Conservation (phyloP, 2,329 filamentous ascomycete genomes). For the Camptophora hylomeconis region DNA sequence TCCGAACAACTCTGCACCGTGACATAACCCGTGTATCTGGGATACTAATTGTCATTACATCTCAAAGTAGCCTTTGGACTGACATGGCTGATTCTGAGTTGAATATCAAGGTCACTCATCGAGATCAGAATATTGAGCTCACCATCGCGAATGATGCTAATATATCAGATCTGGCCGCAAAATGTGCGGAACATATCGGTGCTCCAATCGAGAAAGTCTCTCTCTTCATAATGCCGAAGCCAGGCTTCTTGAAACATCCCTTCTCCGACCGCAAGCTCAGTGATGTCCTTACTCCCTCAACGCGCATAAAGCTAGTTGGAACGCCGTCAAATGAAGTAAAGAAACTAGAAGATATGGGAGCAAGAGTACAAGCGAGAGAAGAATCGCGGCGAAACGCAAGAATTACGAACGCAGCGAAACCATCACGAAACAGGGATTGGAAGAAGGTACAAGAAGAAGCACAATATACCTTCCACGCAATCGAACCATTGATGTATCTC, state of each 20-base stretch:
- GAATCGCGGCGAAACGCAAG: conserved; percentile 20
- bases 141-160: conserved; percentile 39
- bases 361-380: conserved; percentile 18
- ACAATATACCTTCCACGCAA: conserved; percentile 66
- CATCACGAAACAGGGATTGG: conserved; percentile 18
- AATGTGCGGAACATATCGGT: conserved; percentile 23
- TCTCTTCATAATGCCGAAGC: conserved; percentile 33
- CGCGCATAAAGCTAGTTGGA: conserved; percentile 35
- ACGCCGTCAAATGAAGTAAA: conserved; percentile 29
- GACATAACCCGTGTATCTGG: no score
- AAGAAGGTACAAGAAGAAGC: conserved; percentile 38
- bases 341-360: conserved; percentile 26
- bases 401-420: conserved; percentile 6
- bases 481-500: conserved; percentile 64
- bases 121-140: no score
- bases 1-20: no score
- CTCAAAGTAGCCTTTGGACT: no score
- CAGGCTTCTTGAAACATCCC: conserved; percentile 32
- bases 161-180: conserved; percentile 29
- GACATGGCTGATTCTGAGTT: no score
- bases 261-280: conserved; percentile 26
- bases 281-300: conserved; percentile 24
- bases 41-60: no score
- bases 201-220: conserved; percentile 32
- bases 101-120: no score